A percentile compares a stretch with the other conserved stretches of the same genome.
Evolutionary conservation across 2,329 filamentous ascomycete genomes (phyloP).

Genomic region (Ascochyta viciae-villosae): DNA sequence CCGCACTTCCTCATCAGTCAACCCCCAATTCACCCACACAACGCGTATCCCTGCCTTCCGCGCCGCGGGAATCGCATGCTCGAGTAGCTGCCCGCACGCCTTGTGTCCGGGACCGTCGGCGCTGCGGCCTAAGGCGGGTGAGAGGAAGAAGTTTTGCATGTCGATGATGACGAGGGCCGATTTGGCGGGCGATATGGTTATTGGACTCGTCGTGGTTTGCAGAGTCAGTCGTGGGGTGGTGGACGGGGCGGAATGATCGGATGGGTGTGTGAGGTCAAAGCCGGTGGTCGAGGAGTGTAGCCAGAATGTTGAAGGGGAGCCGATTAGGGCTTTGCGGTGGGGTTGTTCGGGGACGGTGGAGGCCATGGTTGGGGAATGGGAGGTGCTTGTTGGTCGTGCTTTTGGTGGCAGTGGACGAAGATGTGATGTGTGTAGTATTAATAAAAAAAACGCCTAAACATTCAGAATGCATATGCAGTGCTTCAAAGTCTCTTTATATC

Average conservation of each 20-base stretch:
- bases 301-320: constrained; percentile 54
- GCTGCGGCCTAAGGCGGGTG: constrained; percentile 30
- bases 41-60: constrained; percentile 49
- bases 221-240: constrained; percentile 32
- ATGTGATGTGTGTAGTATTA: too few species aligned
- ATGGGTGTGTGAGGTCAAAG: constrained; percentile 57
- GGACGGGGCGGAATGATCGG: constrained; percentile 4
- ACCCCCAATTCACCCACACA: constrained; percentile 54
- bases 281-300: constrained; percentile 52
- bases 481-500: not conserved
- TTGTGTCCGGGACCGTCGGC: constrained; percentile 27
- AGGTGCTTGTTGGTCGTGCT: too few species aligned
- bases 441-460: too few species aligned
- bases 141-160: constrained; percentile 56
- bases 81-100: constrained; percentile 41
- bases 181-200: constrained; percentile 45
- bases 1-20: constrained; percentile 46
- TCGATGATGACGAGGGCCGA: constrained; percentile 52
- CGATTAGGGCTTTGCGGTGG: constrained; percentile 50
- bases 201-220: constrained; percentile 35
- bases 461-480: too few species aligned
- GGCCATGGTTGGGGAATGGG: not conserved
- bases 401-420: too few species aligned
- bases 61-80: constrained; percentile 49
- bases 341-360: not conserved